Evolutionary conservation across 2,329 filamentous ascomycete species (phyloP).

Genomic region (Xylaria hypoxylon): DNA sequence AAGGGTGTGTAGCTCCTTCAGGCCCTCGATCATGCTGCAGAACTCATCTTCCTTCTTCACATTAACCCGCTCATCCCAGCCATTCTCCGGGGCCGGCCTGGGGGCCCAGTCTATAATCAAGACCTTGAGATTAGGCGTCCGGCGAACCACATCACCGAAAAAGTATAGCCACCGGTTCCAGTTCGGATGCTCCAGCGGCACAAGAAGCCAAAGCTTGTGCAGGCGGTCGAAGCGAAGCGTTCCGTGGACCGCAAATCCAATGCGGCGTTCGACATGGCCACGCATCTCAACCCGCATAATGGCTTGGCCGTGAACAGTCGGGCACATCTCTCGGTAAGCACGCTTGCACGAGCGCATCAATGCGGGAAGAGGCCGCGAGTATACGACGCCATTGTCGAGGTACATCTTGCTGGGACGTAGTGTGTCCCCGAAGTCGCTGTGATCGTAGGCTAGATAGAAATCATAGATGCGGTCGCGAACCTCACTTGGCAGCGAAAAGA

Average conservation of each 20-base stretch:
- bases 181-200: constrained; percentile 48
- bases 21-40: constrained; percentile 35
- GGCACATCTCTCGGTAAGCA: constrained; percentile 40
- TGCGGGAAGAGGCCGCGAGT: constrained; percentile 38
- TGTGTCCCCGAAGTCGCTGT: constrained; percentile 43
- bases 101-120: constrained; percentile 51
- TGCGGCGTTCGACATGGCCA: constrained; percentile 40
- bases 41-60: constrained; percentile 46
- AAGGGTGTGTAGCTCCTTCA: constrained; percentile 38
- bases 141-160: constrained; percentile 42
- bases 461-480: constrained; percentile 45
- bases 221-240: constrained; percentile 47
- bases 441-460: constrained; percentile 42
- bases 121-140: constrained; percentile 37
- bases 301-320: constrained; percentile 44
- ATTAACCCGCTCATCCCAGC: constrained; percentile 36
- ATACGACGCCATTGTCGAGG: constrained; percentile 30
- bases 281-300: constrained; percentile 45
- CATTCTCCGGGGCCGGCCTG: constrained; percentile 29
- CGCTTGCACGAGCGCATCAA: constrained; percentile 43
- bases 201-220: constrained; percentile 44
- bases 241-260: constrained; percentile 50
- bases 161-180: constrained; percentile 51
- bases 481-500: constrained; percentile 42
- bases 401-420: constrained; percentile 41